A percentile compares a stretch with the other conserved stretches of the same genome.
Conservation (phyloP, 345 rosid species). For the Mercurialis annua region DNA sequence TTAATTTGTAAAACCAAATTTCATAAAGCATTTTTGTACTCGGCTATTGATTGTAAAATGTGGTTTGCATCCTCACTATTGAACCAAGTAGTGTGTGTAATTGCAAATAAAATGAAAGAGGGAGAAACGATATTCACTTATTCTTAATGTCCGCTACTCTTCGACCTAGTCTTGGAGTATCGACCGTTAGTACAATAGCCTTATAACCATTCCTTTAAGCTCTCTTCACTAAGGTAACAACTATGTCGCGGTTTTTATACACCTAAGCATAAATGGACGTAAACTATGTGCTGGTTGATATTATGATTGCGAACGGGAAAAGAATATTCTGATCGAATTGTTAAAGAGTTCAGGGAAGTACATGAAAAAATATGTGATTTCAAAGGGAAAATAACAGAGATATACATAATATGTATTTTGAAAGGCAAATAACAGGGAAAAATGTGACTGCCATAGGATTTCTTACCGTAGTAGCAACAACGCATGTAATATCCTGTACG, state of each 20-base stretch:
- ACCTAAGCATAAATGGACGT: constrained; percentile 36
- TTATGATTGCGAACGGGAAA: neutral
- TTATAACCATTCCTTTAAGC: constrained; percentile 78
- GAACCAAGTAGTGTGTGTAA: neutral
- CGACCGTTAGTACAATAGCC: constrained; percentile 80
- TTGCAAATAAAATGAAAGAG: neutral
- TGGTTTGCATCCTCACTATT: neutral
- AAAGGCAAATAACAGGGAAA: too few relatives aligned
- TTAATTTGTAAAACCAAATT: neutral
- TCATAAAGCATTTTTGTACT: neutral
- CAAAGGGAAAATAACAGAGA: too few relatives aligned
- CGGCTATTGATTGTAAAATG: neutral
- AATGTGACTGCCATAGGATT: too few relatives aligned
- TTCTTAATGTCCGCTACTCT: constrained; percentile 91
- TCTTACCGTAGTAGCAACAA: too few relatives aligned
- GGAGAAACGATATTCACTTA: constrained; percentile 36
- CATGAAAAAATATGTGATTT: too few relatives aligned
- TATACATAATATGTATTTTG: too few relatives aligned
- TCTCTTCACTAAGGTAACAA: constrained; percentile 59
- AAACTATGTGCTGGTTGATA: too few relatives aligned
- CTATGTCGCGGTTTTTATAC: constrained; percentile 52
- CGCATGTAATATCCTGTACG: too few relatives aligned
- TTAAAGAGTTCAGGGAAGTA: constrained; percentile 21
- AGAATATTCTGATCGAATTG: neutral
- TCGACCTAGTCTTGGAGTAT: constrained; percentile 77